These are phyloP conservation scores for Colletotrichum salicis DNA, from an alignment of 2,329 filamentous ascomycete genomes.

Conservation along the genomic window DNA sequence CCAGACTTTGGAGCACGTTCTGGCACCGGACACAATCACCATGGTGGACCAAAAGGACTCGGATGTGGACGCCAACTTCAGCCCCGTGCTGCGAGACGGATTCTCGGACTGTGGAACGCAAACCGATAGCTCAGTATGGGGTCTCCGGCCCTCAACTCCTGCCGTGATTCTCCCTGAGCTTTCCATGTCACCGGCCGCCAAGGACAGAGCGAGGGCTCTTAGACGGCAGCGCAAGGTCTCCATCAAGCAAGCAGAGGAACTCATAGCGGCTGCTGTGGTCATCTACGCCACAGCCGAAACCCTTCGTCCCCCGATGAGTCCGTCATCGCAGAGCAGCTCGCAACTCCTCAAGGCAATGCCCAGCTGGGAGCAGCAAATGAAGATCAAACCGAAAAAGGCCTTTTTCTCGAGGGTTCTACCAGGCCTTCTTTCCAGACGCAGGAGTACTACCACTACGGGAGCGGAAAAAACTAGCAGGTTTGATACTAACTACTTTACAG, in stretches of 20 bases:
- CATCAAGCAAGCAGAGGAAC: slow-evolving; percentile 61
- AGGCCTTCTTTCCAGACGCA: slow-evolving; percentile 40
- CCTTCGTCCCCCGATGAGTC: slow-evolving; percentile 54
- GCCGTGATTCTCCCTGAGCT: slow-evolving; percentile 58
- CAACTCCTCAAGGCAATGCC: slow-evolving; percentile 41
- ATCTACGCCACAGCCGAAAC: slow-evolving; percentile 63
- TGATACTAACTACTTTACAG: slow-evolving; percentile 68
- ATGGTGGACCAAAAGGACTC: not conserved
- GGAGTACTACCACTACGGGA: slow-evolving; percentile 46
- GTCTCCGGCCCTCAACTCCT: slow-evolving; percentile 58
- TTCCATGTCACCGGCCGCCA: slow-evolving; percentile 48
- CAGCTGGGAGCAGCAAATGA: slow-evolving; percentile 41
- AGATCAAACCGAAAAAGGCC: slow-evolving; percentile 41
- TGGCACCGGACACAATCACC: not conserved
- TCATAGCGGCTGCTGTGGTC: slow-evolving; percentile 64
- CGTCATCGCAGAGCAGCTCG: slow-evolving; percentile 34
- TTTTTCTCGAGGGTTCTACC: slow-evolving; percentile 46
- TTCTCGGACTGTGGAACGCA: slow-evolving; percentile 32
- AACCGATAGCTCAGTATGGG: slow-evolving; percentile 37
- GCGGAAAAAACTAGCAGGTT: slow-evolving; percentile 54
- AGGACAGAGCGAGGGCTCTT: slow-evolving; percentile 55
- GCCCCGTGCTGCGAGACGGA: slow-evolving; percentile 1
- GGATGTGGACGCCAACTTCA: slow-evolving; percentile 23
- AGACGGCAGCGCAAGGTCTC: slow-evolving; percentile 57
- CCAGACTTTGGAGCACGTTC: slow-evolving; percentile 23